Evolutionary conservation across 2,329 filamentous ascomycete genomes (phyloP), one percentile per base, ranked within the genome.

Genomic region (Cordyceps pruinosa): DNA sequence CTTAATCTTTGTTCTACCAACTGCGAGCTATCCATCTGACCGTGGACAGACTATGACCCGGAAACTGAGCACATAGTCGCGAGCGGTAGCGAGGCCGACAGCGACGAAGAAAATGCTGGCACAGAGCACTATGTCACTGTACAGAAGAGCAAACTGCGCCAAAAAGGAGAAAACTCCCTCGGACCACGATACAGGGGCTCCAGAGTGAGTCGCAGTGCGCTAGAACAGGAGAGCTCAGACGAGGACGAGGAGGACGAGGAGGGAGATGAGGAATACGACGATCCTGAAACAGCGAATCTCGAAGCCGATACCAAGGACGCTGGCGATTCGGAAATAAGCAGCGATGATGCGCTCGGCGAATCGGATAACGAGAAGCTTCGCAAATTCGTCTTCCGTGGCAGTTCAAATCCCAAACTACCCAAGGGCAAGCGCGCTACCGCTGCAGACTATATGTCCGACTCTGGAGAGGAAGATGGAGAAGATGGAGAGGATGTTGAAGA

Each of bases 121-220:
- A 88, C 92, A 32, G 93, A 96, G 66, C 93, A 97, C 69, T 97
- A 97, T 68, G 81, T 88, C 44, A 73, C 80, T 53, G 89, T 96
- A 32, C 88, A 86, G 21, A 94, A 92, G 77, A 94, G 88, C 74
- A 93, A 89, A 69, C 76, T 97, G 63, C 85, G 90, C 62, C 86
- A 89, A 67, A 84, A 84, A 58, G 85, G 90, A 34, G 79, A 80
- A 25, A 73, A 86, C 19, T 74, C 82, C 0, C 77, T 97, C 1
- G 93, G 91, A 0, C 85, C 87, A 15, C 82, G 90, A 67, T 97
- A 97, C 71, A 80, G 85, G 61, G 92, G 93, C 12, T 80, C 88
- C 19, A 82, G 83, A 48, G 82, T 97, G 35, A 90, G 85, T 62
- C 82, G 92, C 57, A 76, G 85, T 45, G 84, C 82, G 13, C 74